Evolutionary conservation across 805 yeast genomes (phyloP).

Genomic region (Hanseniaspora clermontiae): DNA sequence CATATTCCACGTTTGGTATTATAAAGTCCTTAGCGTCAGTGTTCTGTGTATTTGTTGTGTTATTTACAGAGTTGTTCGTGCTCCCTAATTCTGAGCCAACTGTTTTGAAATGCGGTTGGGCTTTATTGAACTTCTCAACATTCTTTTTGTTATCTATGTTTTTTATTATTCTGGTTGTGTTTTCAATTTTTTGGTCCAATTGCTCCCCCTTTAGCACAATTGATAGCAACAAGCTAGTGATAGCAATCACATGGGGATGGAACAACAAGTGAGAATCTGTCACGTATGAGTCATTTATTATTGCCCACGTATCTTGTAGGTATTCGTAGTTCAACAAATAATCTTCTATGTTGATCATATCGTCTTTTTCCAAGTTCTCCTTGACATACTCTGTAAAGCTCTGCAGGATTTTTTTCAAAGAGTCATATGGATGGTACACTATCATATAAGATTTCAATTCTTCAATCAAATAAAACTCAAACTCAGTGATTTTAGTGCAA

Average conservation of each 20-base stretch:
- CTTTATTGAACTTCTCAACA: slow-evolving; percentile 18
- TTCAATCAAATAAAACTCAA: slow-evolving; percentile 85
- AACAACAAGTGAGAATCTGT: slow-evolving; percentile 72
- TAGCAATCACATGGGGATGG: slow-evolving; percentile 83
- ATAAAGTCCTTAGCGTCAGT: neutral
- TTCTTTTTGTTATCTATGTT: slow-evolving; percentile 11
- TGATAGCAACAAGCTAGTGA: slow-evolving; percentile 69
- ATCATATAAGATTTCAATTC: slow-evolving; percentile 63
- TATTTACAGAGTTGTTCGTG: neutral
- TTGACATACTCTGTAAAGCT: slow-evolving; percentile 20
- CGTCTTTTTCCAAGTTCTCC: neutral
- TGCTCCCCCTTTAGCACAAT: slow-evolving; percentile 39
- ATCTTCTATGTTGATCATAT: neutral
- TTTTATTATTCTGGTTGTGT: slow-evolving; percentile 8
- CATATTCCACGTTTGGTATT: slow-evolving; percentile 3
- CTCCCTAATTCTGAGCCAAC: slow-evolving; percentile 4
- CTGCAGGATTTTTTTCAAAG: slow-evolving; percentile 44
- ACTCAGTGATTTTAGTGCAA: slow-evolving; percentile 81
- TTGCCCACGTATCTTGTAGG: slow-evolving; percentile 75
- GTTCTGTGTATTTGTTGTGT: neutral
- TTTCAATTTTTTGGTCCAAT: slow-evolving; percentile 12
- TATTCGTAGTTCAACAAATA: slow-evolving; percentile 44
- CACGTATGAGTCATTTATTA: slow-evolving; percentile 77
- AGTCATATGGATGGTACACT: slow-evolving; percentile 64
- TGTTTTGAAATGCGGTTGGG: neutral